Evolutionary conservation across 129 eudicot genomes (phyloP), one percentile per base, ranked within the genome.

Genomic region (Solidago caesia): DNA sequence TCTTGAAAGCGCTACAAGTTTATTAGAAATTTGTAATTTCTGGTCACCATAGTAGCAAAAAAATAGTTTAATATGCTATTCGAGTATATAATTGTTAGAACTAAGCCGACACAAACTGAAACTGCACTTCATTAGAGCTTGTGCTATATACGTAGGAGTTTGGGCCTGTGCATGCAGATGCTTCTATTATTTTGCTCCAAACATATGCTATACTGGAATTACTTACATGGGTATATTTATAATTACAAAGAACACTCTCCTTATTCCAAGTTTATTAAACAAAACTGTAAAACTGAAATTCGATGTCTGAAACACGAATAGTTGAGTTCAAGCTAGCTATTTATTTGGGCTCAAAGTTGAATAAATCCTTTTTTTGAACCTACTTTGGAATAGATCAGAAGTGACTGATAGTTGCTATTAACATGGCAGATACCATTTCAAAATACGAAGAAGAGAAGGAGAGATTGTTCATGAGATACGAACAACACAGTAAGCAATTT

Each of bases 401-500:
- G 68, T 39, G 42, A 39, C 44, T 39, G 46, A 39, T 33, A 27
- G 39, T 66, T 70, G 71, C 45, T 70, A 77, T 27, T 67, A 63
- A 75, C 57, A 44, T 66, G 44, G 55, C 90, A 94, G 99, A 91
- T 68, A 76, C 81, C 14, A 75, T 91, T 75, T 79, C 96, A 79
- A 94, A 88, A 70, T 87, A 86, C 52, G 97, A 94, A 84, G 94
- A 91, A 63, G 99, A 94, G 82, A 94, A 87, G 85, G 99, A 87
- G 64, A 87, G 75, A 77, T 58, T 94, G 56, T 84, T 82, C 80
- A 59, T 44, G 49, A 91, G 96, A 82, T 91, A 94, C 27, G 97
- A 94, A 79, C 97, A 94, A 79, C 88, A 85, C 80, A 87, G 99
- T 94, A 73, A 91, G 96, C 62, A 77, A 70, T 56, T 49, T n/a